These are phyloP conservation scores for Quercus phellos DNA, from an alignment of 331 rosid genomes.

Conservation along the genomic window DNA sequence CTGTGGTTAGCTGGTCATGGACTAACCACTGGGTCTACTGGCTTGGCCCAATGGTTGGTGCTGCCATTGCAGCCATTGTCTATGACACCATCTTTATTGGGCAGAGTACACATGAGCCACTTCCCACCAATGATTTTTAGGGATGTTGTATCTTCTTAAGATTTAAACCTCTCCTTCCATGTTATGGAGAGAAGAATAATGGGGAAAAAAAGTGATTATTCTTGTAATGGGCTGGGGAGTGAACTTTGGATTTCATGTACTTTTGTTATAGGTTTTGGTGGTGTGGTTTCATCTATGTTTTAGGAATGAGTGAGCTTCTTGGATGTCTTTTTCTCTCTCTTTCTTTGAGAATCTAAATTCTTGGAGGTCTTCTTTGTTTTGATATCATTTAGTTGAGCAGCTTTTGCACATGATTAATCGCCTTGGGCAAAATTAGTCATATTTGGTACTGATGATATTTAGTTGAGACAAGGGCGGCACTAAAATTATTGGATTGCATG, in stretches of 20 bases:
- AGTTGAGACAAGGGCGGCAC: too few species aligned
- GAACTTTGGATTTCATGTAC: background rate
- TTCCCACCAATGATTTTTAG: conserved; percentile 55
- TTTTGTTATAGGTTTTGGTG: conserved; percentile 2
- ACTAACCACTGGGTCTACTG: conserved; percentile 79
- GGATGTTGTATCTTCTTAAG: background rate
- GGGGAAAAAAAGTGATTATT: background rate
- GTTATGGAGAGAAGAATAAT: conserved; percentile 23
- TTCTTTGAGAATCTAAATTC: background rate
- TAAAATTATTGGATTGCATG: too few species aligned
- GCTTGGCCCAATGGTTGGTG: conserved; percentile 66
- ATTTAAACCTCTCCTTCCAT: background rate
- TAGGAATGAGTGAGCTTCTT: conserved; percentile 10
- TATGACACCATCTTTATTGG: conserved; percentile 70
- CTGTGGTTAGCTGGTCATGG: conserved; percentile 68
- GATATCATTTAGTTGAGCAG: background rate
- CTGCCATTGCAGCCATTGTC: conserved; percentile 61
- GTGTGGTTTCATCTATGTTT: background rate
- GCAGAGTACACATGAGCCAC: conserved; percentile 41
- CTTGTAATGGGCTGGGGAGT: background rate
- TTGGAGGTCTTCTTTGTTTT: background rate
- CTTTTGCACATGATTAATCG: too few species aligned
- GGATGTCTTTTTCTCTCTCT: background rate
- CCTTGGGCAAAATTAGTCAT: too few species aligned
- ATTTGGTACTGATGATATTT: too few species aligned